phyloP scores from a whole-genome alignment of 2,329 filamentous ascomycete species.

The Penicillium verrucosum region DNA sequence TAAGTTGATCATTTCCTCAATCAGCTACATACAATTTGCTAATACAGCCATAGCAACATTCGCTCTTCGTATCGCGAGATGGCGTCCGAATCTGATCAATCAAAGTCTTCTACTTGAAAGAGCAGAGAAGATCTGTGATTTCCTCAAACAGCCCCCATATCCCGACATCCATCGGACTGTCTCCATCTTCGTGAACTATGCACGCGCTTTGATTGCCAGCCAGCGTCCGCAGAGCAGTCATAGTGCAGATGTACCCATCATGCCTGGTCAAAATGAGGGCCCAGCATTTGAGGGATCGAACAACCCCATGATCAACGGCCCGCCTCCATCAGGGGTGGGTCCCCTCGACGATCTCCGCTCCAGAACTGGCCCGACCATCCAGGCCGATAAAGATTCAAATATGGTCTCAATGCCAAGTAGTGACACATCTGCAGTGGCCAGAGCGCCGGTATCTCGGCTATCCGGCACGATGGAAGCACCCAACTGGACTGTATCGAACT shows the following conservation, averaged over 20 bases:
- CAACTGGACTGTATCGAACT: conserved; percentile 37
- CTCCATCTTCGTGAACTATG: conserved; percentile 38
- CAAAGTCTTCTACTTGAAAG: conserved; percentile 30
- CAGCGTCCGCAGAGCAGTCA: conserved; percentile 19
- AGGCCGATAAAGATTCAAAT: conserved; percentile 20
- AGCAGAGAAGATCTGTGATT: conserved; percentile 34
- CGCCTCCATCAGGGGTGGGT: conserved; percentile 14
- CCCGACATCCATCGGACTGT: conserved; percentile 40
- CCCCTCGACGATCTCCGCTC: conserved; percentile 21
- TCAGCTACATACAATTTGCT: conserved; percentile 5
- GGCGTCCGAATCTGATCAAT: conserved; percentile 34
- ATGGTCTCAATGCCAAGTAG: conserved; percentile 16
- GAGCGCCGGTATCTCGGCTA: conserved; percentile 25
- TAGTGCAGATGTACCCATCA: conserved; percentile 15
- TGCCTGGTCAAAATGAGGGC: conserved; percentile 17
- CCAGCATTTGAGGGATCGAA: conserved; percentile 13
- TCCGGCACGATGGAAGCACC: conserved; percentile 33
- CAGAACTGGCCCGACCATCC: conserved; percentile 16
- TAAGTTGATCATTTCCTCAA: conserved; percentile 21
- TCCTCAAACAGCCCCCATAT: conserved; percentile 36
- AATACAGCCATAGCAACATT: conserved; percentile 29
- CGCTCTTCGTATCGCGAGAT: conserved; percentile 33
- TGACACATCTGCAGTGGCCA: conserved; percentile 19
- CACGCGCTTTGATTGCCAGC: conserved; percentile 32
- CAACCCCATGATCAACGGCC: conserved; percentile 19